Base-by-base conservation (phyloP, 2,329 filamentous ascomycete species). In the Elsinoe fawcettii region DNA sequence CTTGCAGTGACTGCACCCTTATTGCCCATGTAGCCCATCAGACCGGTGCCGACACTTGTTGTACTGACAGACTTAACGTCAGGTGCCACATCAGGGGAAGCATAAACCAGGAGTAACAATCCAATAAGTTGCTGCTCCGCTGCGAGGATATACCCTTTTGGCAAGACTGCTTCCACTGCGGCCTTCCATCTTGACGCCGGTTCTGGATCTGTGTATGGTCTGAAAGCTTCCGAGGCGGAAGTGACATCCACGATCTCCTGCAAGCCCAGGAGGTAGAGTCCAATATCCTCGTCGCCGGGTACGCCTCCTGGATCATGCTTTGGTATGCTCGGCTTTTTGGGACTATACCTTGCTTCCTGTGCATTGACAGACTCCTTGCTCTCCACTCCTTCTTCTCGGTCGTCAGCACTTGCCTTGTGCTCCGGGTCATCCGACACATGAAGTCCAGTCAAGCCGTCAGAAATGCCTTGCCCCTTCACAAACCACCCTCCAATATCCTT, bases 11-110 rank as follows among this genome's bases (percentile, higher is more conserved):
- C 86, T 3, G 88, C 92, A 1, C 93, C 93, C 70, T 99, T 99
- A 71, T 99, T 99, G 8, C 93, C 93, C 75, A 96, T 86, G 67
- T 96, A 96, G 0, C 92, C 92, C 71, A 95, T 82, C 43, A 97
- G 71, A 0, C 93, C 93, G 0, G 93, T 99, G 0, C 91, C 92
- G 6, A 97, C 86, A 58, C 83, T 86, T 3, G 84, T 84, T 1
- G 86, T 90, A 70, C 88, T 95, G 63, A 96, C 83, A 51, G 88
- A 88, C 60, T 84, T 88, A 64, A 97, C 81, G 2, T 85, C 87
- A 0, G 84, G 78, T 1, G 82, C 82, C 39, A 97, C 77, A 7
- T 84, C 80, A 0, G 90, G 85, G 0, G 91, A 88, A 2, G 90
- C 91, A 67, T 93, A 97, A 23, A 96, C 80, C 25, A 97, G 77